Evolutionary conservation across 192 early-diverging fungal species (phyloP).

Genomic region (Coemansia sp.): DNA sequence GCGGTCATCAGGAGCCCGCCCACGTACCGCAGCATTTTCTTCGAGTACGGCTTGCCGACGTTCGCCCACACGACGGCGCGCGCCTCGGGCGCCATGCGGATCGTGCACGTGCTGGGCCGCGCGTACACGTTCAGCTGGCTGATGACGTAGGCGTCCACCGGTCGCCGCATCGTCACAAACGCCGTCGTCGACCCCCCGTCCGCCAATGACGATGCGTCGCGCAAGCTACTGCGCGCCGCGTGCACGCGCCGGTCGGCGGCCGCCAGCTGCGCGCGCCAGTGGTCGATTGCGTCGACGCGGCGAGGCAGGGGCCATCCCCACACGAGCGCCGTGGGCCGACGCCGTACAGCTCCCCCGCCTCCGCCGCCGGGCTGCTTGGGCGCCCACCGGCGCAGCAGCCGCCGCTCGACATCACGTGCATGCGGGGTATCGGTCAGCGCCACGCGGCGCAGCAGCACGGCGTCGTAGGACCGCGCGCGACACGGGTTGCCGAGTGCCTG

Average conservation of each 20-base stretch:
- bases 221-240: constrained; percentile 36
- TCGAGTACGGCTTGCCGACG: constrained; percentile 60
- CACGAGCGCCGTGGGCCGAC: neutral
- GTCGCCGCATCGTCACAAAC: constrained; percentile 74
- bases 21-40: constrained; percentile 60
- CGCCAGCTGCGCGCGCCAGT: constrained; percentile 60
- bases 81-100: constrained; percentile 72
- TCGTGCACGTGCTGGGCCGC: constrained; percentile 62
- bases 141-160: constrained; percentile 67
- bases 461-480: constrained; percentile 64
- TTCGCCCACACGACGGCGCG: constrained; percentile 75
- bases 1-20: constrained; percentile 61
- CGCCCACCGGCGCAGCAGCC: constrained; percentile 41
- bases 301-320: neutral
- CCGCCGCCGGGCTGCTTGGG: neutral
- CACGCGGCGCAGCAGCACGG: constrained; percentile 46
- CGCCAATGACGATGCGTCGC: no score
- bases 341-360: neutral
- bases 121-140: constrained; percentile 67
- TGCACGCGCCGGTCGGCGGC: constrained; percentile 55
- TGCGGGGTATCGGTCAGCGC: constrained; percentile 29
- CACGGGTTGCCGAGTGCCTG: constrained; percentile 74
- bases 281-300: constrained; percentile 65
- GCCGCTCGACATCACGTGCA: constrained; percentile 35
- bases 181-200: constrained; percentile 56